Base-by-base conservation (phyloP, 78 protist genomes). In the Dictyostelium citrinum region DNA sequence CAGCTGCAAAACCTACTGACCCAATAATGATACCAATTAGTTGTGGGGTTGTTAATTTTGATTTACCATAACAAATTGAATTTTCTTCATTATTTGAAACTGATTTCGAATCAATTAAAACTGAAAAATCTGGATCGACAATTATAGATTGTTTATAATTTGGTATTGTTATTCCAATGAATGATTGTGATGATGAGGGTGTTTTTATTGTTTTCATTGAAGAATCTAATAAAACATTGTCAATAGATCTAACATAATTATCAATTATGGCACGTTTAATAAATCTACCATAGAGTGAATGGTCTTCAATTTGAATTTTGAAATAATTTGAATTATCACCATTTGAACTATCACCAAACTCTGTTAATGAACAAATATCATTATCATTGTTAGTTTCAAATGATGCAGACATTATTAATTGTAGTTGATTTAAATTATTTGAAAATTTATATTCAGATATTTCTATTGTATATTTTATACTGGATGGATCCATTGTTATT, bases 401-500 rank as follows among this genome's bases (percentile, higher is more conserved):
- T 55, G 64, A 55, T 4, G 64, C 64, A 4, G n/a, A 55, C 64
- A 55, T 55, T 4, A 55, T 9, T 55, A 55, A 55, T 55, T 55
- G 64, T 14, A 55, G 27, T 20, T 20, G 24, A 55, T 55, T 55
- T 55, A 55, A 55, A 55, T 20, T 55, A 55, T 55, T 55, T 20
- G 64, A 5, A 55, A 55, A 55, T 55, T 55, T 16, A 20, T 55
- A 55, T 20, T 55, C 64, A 0, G 64, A 55, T 20, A 85, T 16
- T 29, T 46, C 78, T 29, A 85, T 85, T 24, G 80, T 76, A 67
- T 58, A 76, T 43, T 85, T 85, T 1, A 76, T 31, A 17, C 78
- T 60, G 4, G 74, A 76, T 60, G 91, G 60, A 60, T 46, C 27
- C 39, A 85, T 74, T 1, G 7, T 6, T 16, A 85, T 55, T 17